These are phyloP conservation scores for Trichoderma orchidacearum DNA, from an alignment of 495 filamentous ascomycete genomes.

Conservation along the genomic window DNA sequence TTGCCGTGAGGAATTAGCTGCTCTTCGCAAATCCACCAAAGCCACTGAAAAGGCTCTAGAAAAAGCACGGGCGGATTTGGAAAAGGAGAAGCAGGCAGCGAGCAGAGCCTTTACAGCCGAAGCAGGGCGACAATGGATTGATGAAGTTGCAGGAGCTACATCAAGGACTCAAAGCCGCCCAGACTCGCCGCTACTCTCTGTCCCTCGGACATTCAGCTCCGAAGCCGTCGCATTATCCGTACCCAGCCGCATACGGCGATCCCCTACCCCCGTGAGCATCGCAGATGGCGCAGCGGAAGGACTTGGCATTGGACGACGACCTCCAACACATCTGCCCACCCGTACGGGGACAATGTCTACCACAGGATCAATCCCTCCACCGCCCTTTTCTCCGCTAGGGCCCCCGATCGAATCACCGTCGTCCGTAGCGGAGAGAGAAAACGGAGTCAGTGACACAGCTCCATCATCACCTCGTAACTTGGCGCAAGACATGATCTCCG, in stretches of 20 bases:
- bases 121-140: constrained; percentile 58
- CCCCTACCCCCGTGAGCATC: constrained; percentile 29
- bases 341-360: constrained; percentile 16
- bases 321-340: constrained; percentile 19
- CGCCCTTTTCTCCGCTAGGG: constrained; percentile 1
- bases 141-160: constrained; percentile 30
- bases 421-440: constrained; percentile 46
- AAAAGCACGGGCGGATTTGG: constrained; percentile 29
- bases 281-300: constrained; percentile 16
- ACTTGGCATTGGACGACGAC: constrained; percentile 7
- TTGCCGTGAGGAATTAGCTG: constrained; percentile 48
- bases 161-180: constrained; percentile 30
- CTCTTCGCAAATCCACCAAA: constrained; percentile 47
- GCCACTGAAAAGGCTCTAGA: constrained; percentile 49
- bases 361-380: background rate
- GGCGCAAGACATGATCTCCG: constrained; percentile 78
- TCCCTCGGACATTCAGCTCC: constrained; percentile 31
- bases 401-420: constrained; percentile 15
- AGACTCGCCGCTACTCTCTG: constrained; percentile 27
- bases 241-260: constrained; percentile 26
- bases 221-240: constrained; percentile 30
- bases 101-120: constrained; percentile 25
- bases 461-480: constrained; percentile 56
- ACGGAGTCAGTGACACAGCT: constrained; percentile 45
- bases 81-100: constrained; percentile 43